phyloP scores from a whole-genome alignment of 306 rosid genomes.

The Vachellia pachyceras region DNA sequence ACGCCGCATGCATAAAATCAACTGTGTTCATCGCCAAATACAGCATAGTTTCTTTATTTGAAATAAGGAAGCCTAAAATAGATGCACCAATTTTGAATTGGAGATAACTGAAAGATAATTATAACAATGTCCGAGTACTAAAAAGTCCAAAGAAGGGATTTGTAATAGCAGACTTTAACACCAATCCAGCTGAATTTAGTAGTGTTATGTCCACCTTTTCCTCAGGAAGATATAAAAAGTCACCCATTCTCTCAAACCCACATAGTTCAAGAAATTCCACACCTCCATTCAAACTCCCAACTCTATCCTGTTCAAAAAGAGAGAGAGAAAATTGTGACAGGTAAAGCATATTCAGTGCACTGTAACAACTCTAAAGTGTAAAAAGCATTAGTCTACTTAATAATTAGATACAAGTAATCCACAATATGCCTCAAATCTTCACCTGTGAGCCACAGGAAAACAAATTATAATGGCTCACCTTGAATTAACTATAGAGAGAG shows the following conservation, averaged over 20 bases:
- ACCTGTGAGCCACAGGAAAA: neutral
- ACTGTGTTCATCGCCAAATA: conserved; percentile 21
- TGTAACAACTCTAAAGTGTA: neutral
- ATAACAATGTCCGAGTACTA: conserved; percentile 34
- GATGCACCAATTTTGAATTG: neutral
- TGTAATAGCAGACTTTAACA: conserved; percentile 68
- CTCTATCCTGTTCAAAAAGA: conserved; percentile 71
- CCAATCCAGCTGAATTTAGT: conserved; percentile 65
- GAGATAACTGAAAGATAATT: conserved; percentile 10
- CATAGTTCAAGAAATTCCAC: conserved; percentile 84
- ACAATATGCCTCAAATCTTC: neutral
- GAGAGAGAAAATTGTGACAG: neutral
- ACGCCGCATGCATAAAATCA: neutral
- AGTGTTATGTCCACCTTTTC: conserved; percentile 54
- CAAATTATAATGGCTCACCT: neutral
- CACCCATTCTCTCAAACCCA: conserved; percentile 71
- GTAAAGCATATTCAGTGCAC: neutral
- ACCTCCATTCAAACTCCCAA: conserved; percentile 75
- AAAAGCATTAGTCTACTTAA: neutral
- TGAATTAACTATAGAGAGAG: conserved; percentile 1
- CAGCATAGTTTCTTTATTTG: neutral
- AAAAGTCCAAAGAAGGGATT: conserved; percentile 91
- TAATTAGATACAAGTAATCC: conserved; percentile 7
- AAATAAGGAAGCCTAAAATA: neutral
- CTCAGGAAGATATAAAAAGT: conserved; percentile 67